Base-by-base conservation (phyloP, 208 protist species). In the Leishmania aethiopica region DNA sequence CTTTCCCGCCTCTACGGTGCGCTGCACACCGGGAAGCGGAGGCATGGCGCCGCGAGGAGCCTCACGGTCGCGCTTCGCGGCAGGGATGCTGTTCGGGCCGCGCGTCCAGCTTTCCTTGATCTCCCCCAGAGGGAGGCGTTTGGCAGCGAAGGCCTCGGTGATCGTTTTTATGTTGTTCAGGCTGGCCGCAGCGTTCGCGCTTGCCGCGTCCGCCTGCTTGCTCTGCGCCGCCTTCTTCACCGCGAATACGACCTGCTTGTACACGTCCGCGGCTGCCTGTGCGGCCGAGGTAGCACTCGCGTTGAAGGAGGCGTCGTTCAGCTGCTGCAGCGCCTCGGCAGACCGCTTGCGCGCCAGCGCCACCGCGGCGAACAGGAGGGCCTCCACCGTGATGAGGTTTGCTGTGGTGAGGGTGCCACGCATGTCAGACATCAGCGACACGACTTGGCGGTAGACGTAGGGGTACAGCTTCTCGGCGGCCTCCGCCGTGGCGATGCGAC, bases 301-400 rank as follows among this genome's bases (percentile, higher is more conserved):
- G 78, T 85, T 84, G 69, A 97, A 94, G 49, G 64, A 74, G 47
- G 94, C 84, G 37, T 95, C 89, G 77, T 94, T 89, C 51, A 97
- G 86, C 77, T 87, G 84, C 78, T 93, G 89, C 57, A 96, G 84
- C 42, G 88, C 84, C 82, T 94, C 93, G 4, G 80, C 69, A 2
- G 91, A 82, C 70, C 89, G 89, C 86, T 93, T 92, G 25, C 84
- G 84, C 1, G 89, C 88, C n/a, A 95, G 60, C 19, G 80, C 81
- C 22, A 90, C 87, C 45, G 89, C 78, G n/a, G 91, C 89, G 75
- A 96, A 89, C 28, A 97, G 86, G 4, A 97, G 62, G 19, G 89
- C 90, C 87, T 97, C 95, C 42, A 96, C 79, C 5, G 87, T 90
- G 64, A 88, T 87, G 17, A 95, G 82, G 81, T 95, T 93, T 3